These are phyloP conservation scores for Pleurotus salmoneostramineus DNA, from an alignment of 768 basidiomycete genomes.

Conservation along the genomic window DNA sequence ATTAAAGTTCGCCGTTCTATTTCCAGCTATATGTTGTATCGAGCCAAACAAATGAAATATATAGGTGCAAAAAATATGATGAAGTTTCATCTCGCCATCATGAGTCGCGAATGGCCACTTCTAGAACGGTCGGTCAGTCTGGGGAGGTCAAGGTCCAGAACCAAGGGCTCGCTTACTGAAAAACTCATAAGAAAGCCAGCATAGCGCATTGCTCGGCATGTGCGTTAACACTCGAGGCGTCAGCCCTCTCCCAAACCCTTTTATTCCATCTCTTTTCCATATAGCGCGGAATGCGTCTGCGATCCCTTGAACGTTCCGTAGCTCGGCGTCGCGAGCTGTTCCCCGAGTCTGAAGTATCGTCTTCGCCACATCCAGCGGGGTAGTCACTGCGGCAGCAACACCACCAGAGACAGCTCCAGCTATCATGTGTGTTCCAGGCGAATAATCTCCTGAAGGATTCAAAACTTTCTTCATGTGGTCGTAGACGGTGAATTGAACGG, in stretches of 20 bases:
- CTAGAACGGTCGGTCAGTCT: constrained; percentile 6
- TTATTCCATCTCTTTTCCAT: constrained; percentile 78
- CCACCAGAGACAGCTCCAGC: constrained; percentile 93
- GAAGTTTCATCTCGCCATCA: not conserved
- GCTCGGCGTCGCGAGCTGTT: constrained; percentile 78
- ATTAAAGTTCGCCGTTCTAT: not conserved
- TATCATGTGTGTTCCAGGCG: constrained; percentile 88
- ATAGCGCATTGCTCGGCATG: constrained; percentile 95
- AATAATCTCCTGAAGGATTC: constrained; percentile 86
- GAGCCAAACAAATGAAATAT: not conserved
- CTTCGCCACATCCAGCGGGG: constrained; percentile 96
- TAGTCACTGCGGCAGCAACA: constrained; percentile 93
- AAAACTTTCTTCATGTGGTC: constrained; percentile 85
- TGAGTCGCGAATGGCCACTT: constrained; percentile 6
- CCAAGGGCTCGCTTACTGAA: constrained; percentile 70
- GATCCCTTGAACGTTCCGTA: constrained; percentile 83
- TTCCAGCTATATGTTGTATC: not conserved
- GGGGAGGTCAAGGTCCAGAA: not conserved
- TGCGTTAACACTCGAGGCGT: constrained; percentile 90
- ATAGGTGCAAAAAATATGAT: not conserved
- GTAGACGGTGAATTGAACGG: constrained; percentile 96
- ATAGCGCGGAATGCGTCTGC: constrained; percentile 86
- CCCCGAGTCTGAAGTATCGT: constrained; percentile 95
- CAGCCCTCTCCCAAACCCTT: constrained; percentile 84
- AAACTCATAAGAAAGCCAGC: constrained; percentile 98